phyloP scores from a whole-genome alignment of 345 rosid species.

The Eucalyptus pumila region DNA sequence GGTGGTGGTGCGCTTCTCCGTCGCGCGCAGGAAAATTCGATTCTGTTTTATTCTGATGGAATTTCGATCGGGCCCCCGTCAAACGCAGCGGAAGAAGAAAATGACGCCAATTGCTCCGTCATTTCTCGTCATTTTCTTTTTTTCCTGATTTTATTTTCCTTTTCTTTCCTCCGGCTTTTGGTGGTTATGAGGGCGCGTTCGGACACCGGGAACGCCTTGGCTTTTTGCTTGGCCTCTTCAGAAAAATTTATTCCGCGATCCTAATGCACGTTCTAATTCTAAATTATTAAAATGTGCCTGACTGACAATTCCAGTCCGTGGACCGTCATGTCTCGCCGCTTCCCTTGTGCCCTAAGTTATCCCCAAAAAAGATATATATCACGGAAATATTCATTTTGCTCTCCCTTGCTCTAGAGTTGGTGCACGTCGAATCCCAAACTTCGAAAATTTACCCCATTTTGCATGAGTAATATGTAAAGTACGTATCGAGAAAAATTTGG shows the following conservation, averaged over 20 bases:
- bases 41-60: neutral
- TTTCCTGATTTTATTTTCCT: neutral
- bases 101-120: neutral
- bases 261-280: neutral
- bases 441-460: neutral
- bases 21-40: neutral
- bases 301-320: neutral
- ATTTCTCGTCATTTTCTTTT: neutral
- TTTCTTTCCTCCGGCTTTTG: neutral
- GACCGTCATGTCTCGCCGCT: neutral
- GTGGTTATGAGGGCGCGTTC: neutral
- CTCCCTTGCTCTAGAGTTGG: neutral
- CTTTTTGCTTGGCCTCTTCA: too few species aligned
- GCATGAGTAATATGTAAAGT: neutral
- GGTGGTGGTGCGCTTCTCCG: neutral
- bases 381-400: neutral
- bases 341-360: neutral
- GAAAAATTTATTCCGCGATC: neutral
- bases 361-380: neutral
- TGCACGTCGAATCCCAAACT: neutral
- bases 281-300: neutral
- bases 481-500: neutral
- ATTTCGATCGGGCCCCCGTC: neutral
- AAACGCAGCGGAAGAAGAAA: neutral
- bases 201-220: neutral